Conservation (phyloP, 495 filamentous ascomycete species). For the Niebla homalea region DNA sequence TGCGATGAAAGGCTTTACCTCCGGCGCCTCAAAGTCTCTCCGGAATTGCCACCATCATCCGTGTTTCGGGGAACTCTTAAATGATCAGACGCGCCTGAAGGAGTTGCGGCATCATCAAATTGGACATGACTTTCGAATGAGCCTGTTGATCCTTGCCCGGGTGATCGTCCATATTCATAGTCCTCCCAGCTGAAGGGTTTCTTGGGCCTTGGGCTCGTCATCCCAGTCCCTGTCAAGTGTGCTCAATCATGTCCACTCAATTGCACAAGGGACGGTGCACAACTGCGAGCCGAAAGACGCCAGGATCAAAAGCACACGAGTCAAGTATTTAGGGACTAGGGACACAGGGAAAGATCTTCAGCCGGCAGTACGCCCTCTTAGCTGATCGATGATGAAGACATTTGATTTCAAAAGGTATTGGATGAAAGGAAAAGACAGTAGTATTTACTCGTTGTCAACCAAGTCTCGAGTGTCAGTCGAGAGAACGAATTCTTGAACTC, state of each 20-base stretch:
- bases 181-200: conserved; percentile 27
- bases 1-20: conserved; percentile 7
- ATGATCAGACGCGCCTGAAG: conserved; percentile 11
- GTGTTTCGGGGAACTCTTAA: conserved; percentile 8
- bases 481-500: no score
- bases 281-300: no score
- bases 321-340: no score
- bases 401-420: no score
- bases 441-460: no score
- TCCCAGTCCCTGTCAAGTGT: not conserved
- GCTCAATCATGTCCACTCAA: not conserved
- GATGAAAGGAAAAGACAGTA: no score
- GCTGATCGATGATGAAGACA: no score
- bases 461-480: no score
- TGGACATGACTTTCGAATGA: conserved; percentile 25
- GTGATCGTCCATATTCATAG: conserved; percentile 24
- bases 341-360: no score
- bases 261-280: no score
- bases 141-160: conserved; percentile 23
- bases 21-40: conserved; percentile 5
- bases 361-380: no score
- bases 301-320: no score
- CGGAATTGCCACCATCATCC: conserved; percentile 3
- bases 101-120: conserved; percentile 19
- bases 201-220: conserved; percentile 16